Base-by-base conservation (phyloP, 345 rosid species). In the Cardiospermum halicacabum region DNA sequence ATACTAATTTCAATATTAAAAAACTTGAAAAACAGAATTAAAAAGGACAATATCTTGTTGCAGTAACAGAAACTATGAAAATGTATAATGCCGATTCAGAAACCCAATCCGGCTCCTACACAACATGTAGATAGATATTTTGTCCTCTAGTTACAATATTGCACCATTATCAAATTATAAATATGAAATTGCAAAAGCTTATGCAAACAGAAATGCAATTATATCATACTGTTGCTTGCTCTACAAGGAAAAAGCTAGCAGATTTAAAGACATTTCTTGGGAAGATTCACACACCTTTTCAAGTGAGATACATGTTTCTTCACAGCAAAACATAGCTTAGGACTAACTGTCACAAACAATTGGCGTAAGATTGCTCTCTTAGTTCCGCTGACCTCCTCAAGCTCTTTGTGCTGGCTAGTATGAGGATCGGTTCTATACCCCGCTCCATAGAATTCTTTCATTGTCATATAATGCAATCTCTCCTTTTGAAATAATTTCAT, bases 301-400 rank as follows among this genome's bases (percentile, higher is more conserved):
- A 84, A 56, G n/a, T 72, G 72, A 2, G 77, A 68, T 42, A 84
- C 57, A 3, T 81, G 84, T 4, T 79, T 72, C 64, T 75, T 81
- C 43, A 84, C 76, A 2, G 79, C 81, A 66, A 62, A 60, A 64
- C 83, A 83, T 2, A 80, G 65, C 64, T 74, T 78, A 0, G 80
- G 69, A 72, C 77, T 78, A 40, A 79, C 81, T 0, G 84, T 79
- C n/a, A 84, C 85, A 73, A 81, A 84, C 47, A 84, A 77, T 63
- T 84, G 86, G 18, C 67, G 77, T 73, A 84, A 50, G 5, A 32
- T 51, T 28, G 51, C 11, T 16, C 49, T 22, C 40, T 66, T 57
- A n/a, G 64, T 56, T 26, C 63, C 77, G 54, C 36, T 51, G 43
- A 26, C 54, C 8, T 53, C 66, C 31, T 9, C 53, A 8, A 1